A percentile compares a stretch with the other conserved stretches of the same genome.
These are phyloP conservation scores for Aquilaria malaccensis DNA, from an alignment of 345 rosid genomes.

Conservation along the genomic window DNA sequence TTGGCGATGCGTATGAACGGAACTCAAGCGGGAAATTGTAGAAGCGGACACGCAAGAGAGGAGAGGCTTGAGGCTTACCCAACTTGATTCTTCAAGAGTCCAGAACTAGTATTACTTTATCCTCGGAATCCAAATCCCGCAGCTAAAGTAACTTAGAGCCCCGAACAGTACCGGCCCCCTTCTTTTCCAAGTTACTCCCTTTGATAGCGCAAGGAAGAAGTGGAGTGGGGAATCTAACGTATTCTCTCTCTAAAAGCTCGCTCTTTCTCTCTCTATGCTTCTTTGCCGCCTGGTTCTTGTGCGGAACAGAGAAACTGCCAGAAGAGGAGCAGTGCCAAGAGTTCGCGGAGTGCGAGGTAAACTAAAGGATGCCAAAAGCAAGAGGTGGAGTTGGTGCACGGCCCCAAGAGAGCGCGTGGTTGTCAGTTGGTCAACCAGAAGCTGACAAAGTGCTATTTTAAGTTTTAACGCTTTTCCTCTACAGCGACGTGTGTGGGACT, in stretches of 20 bases:
- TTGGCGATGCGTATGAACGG: background rate
- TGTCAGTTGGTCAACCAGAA: constrained; percentile 36
- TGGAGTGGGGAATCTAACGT: constrained; percentile 13
- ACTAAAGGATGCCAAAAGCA: constrained; percentile 25
- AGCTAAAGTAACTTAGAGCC: constrained; percentile 11
- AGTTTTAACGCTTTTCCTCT: no score
- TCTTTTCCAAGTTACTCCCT: constrained; percentile 4
- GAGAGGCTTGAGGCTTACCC: constrained; percentile 24
- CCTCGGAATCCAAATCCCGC: constrained; percentile 1
- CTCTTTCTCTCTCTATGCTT: constrained; percentile 9
- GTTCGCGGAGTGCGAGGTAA: constrained; percentile 27
- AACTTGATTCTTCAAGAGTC: constrained; percentile 10
- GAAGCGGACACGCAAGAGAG: constrained; percentile 21
- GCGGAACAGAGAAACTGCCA: constrained; percentile 4
- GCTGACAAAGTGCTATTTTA: constrained; percentile 9
- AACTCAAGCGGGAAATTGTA: constrained; percentile 8
- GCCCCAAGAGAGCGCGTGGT: constrained; percentile 32
- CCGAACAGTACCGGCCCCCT: constrained; percentile 9
- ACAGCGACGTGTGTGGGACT: no score
- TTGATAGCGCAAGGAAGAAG: constrained; percentile 19
- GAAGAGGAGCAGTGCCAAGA: constrained; percentile 19
- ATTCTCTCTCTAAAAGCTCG: background rate
- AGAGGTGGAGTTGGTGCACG: constrained; percentile 24
- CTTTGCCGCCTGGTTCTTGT: constrained; percentile 2
- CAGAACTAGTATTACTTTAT: constrained; percentile 4